Evolutionary conservation across 2,329 filamentous ascomycete genomes (phyloP), one percentile per base, ranked within the genome.

Genomic region (Fusarium albidum): DNA sequence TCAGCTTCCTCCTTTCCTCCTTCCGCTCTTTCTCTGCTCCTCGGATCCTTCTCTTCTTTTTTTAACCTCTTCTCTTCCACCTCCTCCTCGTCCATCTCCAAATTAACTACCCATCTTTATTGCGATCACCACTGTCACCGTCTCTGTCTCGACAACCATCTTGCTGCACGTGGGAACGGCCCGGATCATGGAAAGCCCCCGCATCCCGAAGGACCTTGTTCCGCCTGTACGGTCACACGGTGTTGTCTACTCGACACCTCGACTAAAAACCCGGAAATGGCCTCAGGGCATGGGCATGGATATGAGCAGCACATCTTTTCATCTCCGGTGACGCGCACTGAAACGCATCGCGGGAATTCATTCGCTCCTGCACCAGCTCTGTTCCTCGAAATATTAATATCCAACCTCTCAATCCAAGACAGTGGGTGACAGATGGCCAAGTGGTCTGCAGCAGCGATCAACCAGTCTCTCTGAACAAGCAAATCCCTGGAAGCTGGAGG

Each of bases 391-490:
- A 60, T 29, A 33, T 21, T 45, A 34, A 60, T 29, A 33, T 21
- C 51, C 32, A 43, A 40, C 54, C 42, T 40, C 18, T 33, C 41
- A 29, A 29, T 17, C 31, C 41, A 55, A 59, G 51, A 32, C 50
- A 52, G 28, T 32, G 49, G 32, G 40, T 39, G 43, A 51, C 61
- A 52, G 33, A 55, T 48, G 55, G 58, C 45, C 42, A 61, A 49
- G 43, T 43, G 41, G 53, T 33, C 37, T 57, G 39, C 48, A 48
- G 34, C 49, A 59, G 54, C 55, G 56, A 49, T 32, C 38, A 25
- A 25, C 32, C n/a, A 31, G 38, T 43, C 27, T 35, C 26, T 40
- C 34, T 32, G 28, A 28, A 12, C 42, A 49, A 58, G 34, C 17
- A 42, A 32, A 31, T 51, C 27, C 41, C 51, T 18, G 21, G 26